Conservation (phyloP, 179 eudicot species). For the Vitellaria paradoxa region DNA sequence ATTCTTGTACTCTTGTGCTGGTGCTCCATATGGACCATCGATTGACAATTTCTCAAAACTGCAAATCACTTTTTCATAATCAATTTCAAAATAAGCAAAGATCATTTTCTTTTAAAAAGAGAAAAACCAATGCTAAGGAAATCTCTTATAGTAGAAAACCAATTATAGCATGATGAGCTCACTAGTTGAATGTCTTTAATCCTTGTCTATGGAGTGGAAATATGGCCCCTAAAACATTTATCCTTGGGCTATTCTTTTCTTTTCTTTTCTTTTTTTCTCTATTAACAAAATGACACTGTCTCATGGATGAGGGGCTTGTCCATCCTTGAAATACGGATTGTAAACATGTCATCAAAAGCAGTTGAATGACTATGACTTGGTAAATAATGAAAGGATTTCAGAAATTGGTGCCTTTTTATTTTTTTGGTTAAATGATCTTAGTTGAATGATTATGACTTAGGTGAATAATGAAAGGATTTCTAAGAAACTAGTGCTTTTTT, state of each 20-base stretch:
- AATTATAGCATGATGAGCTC: neutral
- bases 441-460: no score
- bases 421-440: no score
- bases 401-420: no score
- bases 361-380: no score
- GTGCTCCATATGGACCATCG: constrained; percentile 11
- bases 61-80: neutral
- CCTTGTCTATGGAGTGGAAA: neutral
- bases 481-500: no score
- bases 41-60: constrained; percentile 50
- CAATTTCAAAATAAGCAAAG: neutral
- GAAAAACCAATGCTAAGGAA: neutral
- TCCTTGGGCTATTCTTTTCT: neutral
- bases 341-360: no score
- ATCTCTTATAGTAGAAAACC: neutral
- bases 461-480: no score
- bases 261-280: no score
- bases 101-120: neutral
- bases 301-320: neutral
- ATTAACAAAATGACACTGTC: no score
- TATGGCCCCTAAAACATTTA: neutral
- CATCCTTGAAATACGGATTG: no score
- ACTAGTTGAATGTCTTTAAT: constrained; percentile 10
- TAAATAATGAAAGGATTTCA: no score
- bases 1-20: constrained; percentile 55